These are phyloP conservation scores for Pseudevernia furfuracea DNA, from an alignment of 495 filamentous ascomycete species.

Conservation along the genomic window DNA sequence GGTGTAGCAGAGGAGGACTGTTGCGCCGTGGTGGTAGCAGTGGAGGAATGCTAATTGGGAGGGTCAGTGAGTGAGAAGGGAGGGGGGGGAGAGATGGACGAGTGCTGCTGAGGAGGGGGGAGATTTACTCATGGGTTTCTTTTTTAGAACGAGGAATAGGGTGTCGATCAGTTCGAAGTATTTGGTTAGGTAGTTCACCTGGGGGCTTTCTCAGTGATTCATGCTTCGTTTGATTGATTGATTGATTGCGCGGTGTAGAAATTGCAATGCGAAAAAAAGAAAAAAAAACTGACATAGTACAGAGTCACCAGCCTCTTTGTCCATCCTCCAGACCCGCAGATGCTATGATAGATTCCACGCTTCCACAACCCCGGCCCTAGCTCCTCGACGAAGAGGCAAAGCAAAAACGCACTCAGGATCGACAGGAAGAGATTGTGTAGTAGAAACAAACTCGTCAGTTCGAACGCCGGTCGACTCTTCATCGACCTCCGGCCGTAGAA, in stretches of 20 bases:
- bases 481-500: slow-evolving; percentile 68
- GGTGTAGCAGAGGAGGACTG: slow-evolving; percentile 77
- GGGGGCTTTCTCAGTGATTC: neutral
- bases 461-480: slow-evolving; percentile 58
- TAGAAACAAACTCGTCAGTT: slow-evolving; percentile 61
- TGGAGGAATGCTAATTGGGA: slow-evolving; percentile 63
- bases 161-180: slow-evolving; percentile 77
- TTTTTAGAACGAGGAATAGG: slow-evolving; percentile 75
- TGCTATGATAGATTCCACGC: slow-evolving; percentile 63
- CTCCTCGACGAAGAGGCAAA: slow-evolving; percentile 67
- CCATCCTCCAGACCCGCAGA: slow-evolving; percentile 68
- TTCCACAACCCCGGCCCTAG: slow-evolving; percentile 59
- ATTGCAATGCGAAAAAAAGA: neutral
- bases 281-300: slow-evolving; percentile 57
- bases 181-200: slow-evolving; percentile 81
- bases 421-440: slow-evolving; percentile 78
- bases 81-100: slow-evolving; percentile 35
- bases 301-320: slow-evolving; percentile 65
- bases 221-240: too few species aligned
- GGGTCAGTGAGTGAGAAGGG: slow-evolving; percentile 15
- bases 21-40: slow-evolving; percentile 80
- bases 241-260: too few species aligned
- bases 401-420: slow-evolving; percentile 55
- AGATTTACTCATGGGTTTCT: slow-evolving; percentile 52
- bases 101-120: neutral